Conservation (phyloP, 2,329 filamentous ascomycete species). For the Botrytis fragariae region DNA sequence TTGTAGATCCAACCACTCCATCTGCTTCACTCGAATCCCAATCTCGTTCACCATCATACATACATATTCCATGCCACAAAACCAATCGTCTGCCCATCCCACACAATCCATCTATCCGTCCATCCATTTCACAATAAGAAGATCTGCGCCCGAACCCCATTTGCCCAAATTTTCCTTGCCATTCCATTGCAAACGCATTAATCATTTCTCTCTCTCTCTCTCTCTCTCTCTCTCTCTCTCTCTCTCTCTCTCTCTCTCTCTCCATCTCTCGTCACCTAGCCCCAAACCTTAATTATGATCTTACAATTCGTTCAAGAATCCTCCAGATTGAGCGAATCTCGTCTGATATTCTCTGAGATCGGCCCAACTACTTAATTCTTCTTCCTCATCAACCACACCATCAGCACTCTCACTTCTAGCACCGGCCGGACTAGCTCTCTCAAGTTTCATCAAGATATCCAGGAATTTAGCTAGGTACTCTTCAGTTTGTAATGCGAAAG, state of each 20-base stretch:
- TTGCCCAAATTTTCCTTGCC: neutral
- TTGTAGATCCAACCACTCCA: neutral
- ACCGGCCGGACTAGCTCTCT: slow-evolving; percentile 44
- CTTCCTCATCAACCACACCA: slow-evolving; percentile 64
- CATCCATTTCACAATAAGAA: slow-evolving; percentile 4
- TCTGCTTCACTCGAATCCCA: neutral
- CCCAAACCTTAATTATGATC: neutral
- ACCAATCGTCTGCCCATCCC: neutral
- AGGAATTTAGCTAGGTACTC: slow-evolving; percentile 71
- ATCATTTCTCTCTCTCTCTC: neutral
- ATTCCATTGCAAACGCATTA: slow-evolving; percentile 3
- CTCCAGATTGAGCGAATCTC: slow-evolving; percentile 65
- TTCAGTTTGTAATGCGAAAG: slow-evolving; percentile 58
- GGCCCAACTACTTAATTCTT: slow-evolving; percentile 74
- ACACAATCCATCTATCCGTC: neutral
- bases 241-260: neutral
- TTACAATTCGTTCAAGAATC: slow-evolving; percentile 41
- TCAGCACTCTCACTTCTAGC: slow-evolving; percentile 43
- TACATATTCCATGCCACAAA: neutral
- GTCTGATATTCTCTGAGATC: slow-evolving; percentile 76
- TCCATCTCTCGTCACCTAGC: neutral
- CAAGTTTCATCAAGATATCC: slow-evolving; percentile 70
- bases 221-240: neutral
- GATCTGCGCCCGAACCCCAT: neutral
- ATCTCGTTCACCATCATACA: slow-evolving; percentile 1